These are phyloP conservation scores for Russula compacta DNA, from an alignment of 768 basidiomycete species.

Conservation along the genomic window DNA sequence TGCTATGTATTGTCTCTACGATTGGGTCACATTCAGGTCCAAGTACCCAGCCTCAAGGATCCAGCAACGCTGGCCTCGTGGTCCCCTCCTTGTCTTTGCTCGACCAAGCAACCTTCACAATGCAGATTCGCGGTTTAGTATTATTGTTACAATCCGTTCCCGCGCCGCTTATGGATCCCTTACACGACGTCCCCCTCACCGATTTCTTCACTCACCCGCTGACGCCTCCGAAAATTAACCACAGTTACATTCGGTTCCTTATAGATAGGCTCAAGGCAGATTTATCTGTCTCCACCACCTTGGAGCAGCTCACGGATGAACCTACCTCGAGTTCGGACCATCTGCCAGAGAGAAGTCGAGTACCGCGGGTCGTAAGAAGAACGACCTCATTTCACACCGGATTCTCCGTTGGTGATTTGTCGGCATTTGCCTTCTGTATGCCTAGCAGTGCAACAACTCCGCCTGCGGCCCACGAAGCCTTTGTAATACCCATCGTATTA, in stretches of 20 bases:
- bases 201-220: slow-evolving; percentile 52
- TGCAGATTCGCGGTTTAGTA: slow-evolving; percentile 38
- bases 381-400: slow-evolving; percentile 12
- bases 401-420: slow-evolving; percentile 42
- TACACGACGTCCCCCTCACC: slow-evolving; percentile 16
- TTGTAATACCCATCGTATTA: slow-evolving; percentile 60
- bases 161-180: not conserved
- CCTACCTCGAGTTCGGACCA: not conserved
- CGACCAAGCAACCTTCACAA: slow-evolving; percentile 27
- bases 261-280: slow-evolving; percentile 22
- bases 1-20: slow-evolving; percentile 26
- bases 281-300: slow-evolving; percentile 12
- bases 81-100: slow-evolving; percentile 22
- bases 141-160: slow-evolving; percentile 34
- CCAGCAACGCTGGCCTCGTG: slow-evolving; percentile 19
- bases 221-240: slow-evolving; percentile 41
- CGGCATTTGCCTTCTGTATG: slow-evolving; percentile 43
- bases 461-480: slow-evolving; percentile 16
- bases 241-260: slow-evolving; percentile 43
- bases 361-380: slow-evolving; percentile 5
- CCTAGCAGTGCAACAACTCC: slow-evolving; percentile 7
- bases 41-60: slow-evolving; percentile 8
- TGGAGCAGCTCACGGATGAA: slow-evolving; percentile 5
- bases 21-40: slow-evolving; percentile 22
- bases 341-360: not conserved